Evolutionary conservation across 352 stramenopile genomes (phyloP).

Genomic region (Globisporangium paddicum): DNA sequence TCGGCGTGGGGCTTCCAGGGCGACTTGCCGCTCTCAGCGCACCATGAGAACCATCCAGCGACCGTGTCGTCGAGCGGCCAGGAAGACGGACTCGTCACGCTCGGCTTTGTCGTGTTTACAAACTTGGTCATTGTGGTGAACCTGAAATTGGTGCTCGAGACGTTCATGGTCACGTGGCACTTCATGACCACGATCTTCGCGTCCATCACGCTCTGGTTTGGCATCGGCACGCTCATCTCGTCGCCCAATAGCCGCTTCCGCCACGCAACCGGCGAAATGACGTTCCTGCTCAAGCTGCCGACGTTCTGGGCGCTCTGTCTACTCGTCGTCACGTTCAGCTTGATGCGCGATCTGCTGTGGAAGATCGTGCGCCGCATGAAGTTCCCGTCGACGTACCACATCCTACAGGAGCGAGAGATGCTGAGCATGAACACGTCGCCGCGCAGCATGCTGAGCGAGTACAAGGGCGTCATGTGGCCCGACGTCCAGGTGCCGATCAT

Average conservation of each 20-base stretch:
- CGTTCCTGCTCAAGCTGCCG: conserved; percentile 49
- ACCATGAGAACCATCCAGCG: conserved; percentile 18
- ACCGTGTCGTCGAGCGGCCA: conserved; percentile 40
- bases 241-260: conserved; percentile 37
- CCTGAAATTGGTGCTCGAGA: conserved; percentile 69
- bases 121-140: conserved; percentile 78
- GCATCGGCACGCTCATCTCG: conserved; percentile 55
- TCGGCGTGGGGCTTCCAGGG: conserved; percentile 60
- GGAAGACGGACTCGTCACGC: conserved; percentile 49
- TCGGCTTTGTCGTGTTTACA: conserved; percentile 79
- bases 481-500: conserved; percentile 39
- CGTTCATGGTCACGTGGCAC: conserved; percentile 68
- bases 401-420: conserved; percentile 70
- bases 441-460: conserved; percentile 41
- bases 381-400: conserved; percentile 71
- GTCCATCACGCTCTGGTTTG: conserved; percentile 65
- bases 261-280: conserved; percentile 69
- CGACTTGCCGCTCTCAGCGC: conserved; percentile 20
- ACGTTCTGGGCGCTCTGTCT: conserved; percentile 59
- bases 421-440: conserved; percentile 58
- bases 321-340: conserved; percentile 51
- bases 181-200: conserved; percentile 52
- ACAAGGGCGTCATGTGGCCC: conserved; percentile 24
- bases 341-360: conserved; percentile 69
- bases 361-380: conserved; percentile 63